These are phyloP conservation scores for Eucalyptus regnans DNA, from an alignment of 345 rosid species.

Conservation along the genomic window DNA sequence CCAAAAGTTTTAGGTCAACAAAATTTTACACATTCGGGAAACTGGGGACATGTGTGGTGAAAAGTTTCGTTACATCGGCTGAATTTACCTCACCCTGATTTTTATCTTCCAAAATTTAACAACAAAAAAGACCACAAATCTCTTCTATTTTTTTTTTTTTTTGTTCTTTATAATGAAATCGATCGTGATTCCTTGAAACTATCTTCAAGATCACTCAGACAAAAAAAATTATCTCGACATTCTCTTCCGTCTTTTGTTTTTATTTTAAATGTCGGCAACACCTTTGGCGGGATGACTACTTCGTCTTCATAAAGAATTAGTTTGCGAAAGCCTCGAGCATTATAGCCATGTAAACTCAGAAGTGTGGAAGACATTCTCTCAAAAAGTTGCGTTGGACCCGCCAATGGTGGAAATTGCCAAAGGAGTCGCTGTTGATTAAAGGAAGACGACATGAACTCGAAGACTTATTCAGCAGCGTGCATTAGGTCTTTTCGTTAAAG, in stretches of 20 bases:
- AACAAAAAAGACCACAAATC: background rate
- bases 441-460: background rate
- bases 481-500: background rate
- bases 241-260: background rate
- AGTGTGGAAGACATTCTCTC: background rate
- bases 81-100: background rate
- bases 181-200: background rate
- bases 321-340: background rate
- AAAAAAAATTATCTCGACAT: background rate
- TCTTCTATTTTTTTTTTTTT: too few relatives aligned
- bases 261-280: background rate
- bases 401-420: background rate
- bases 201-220: background rate
- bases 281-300: background rate
- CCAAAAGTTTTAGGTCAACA: background rate
- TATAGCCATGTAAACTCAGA: background rate
- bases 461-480: background rate
- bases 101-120: background rate
- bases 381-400: background rate
- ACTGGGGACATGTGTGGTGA: too few relatives aligned
- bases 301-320: background rate
- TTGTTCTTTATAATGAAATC: background rate
- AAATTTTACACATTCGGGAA: background rate
- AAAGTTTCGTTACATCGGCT: background rate
- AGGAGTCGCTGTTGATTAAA: background rate